These are phyloP conservation scores for Penicillium sp. DNA, from an alignment of 2,329 filamentous ascomycete species.

Conservation along the genomic window DNA sequence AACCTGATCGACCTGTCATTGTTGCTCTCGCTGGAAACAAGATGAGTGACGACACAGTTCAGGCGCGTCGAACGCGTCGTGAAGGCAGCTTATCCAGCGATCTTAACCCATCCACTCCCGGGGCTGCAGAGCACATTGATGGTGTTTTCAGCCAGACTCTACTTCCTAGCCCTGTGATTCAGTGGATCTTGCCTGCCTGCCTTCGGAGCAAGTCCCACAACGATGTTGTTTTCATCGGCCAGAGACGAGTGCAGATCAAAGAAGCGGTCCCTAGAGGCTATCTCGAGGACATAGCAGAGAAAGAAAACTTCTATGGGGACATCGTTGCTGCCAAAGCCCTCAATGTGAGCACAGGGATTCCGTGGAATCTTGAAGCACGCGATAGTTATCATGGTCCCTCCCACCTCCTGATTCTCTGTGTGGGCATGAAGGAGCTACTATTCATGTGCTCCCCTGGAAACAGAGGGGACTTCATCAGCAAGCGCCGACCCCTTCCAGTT, in stretches of 20 bases:
- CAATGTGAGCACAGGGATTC: slow-evolving; percentile 52
- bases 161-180: slow-evolving; percentile 69
- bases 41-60: too few species aligned
- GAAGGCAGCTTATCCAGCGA: too few species aligned
- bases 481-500: slow-evolving; percentile 58
- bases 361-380: slow-evolving; percentile 32
- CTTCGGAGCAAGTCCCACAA: slow-evolving; percentile 68
- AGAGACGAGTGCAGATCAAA: slow-evolving; percentile 76
- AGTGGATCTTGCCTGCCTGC: slow-evolving; percentile 75
- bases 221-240: slow-evolving; percentile 83
- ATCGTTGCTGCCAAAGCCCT: slow-evolving; percentile 79
- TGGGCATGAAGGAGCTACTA: slow-evolving; percentile 69
- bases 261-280: slow-evolving; percentile 65
- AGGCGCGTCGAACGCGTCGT: too few species aligned
- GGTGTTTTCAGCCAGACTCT: slow-evolving; percentile 78
- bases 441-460: slow-evolving; percentile 64
- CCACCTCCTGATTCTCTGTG: slow-evolving; percentile 74
- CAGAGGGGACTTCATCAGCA: slow-evolving; percentile 59
- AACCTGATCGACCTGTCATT: too few species aligned
- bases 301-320: slow-evolving; percentile 71
- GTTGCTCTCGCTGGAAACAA: too few species aligned
- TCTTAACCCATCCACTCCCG: neutral
- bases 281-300: slow-evolving; percentile 71
- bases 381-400: slow-evolving; percentile 41
- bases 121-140: neutral